phyloP scores from a whole-genome alignment of 139 green algal genomes.

The Nannochloris sp. region DNA sequence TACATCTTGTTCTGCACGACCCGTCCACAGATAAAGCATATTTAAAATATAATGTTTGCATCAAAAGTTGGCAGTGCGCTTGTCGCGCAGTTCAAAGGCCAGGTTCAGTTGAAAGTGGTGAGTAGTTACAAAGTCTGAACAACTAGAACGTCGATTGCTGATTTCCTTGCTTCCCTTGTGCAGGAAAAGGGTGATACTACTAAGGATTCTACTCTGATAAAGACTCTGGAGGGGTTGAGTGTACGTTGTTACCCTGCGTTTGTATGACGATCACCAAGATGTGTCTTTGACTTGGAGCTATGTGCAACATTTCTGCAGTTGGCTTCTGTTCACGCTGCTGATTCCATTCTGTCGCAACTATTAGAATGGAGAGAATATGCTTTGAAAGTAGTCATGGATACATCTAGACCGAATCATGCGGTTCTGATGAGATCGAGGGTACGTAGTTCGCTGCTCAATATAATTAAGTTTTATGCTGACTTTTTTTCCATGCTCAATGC shows the following conservation, averaged over 20 bases:
- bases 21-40: too few relatives aligned
- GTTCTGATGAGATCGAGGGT: neutral
- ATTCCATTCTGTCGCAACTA: too few relatives aligned
- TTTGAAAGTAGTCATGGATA: too few relatives aligned
- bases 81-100: slow-evolving; percentile 1
- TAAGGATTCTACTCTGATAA: neutral
- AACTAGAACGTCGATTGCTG: neutral
- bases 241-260: neutral
- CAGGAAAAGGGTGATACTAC: neutral
- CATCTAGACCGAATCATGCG: too few relatives aligned
- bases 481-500: neutral
- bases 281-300: neutral
- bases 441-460: neutral
- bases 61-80: too few relatives aligned
- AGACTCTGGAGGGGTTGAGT: slow-evolving; percentile 1
- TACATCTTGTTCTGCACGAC: too few relatives aligned
- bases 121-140: neutral
- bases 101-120: neutral
- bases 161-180: neutral
- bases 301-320: neutral
- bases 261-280: neutral
- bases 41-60: too few relatives aligned
- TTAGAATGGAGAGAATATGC: too few relatives aligned
- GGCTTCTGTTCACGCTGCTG: neutral
- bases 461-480: too few relatives aligned